Evolutionary conservation across 176 grass and related monocot genomes (phyloP).

Genomic region (Chrysopogon serrulatus): DNA sequence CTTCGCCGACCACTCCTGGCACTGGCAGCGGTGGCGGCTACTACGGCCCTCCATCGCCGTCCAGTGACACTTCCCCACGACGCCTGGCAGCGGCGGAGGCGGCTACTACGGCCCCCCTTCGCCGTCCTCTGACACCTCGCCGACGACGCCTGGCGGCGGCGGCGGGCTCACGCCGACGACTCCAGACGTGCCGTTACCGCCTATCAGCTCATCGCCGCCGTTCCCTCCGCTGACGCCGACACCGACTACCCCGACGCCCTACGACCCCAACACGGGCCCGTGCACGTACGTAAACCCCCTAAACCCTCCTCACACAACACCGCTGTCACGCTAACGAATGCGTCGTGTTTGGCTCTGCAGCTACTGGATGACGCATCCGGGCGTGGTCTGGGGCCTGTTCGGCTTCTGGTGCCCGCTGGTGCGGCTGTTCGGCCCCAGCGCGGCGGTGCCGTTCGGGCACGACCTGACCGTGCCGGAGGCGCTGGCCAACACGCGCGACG

Average conservation of each 20-base stretch:
- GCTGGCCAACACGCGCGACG: constrained; percentile 57
- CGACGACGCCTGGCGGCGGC: not conserved
- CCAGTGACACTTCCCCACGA: not conserved
- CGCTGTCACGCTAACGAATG: not conserved
- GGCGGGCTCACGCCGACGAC: constrained; percentile 9
- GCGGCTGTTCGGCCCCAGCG: constrained; percentile 43
- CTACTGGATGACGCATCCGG: constrained; percentile 74
- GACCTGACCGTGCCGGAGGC: constrained; percentile 68
- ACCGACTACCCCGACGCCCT: constrained; percentile 55
- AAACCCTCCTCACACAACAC: not conserved
- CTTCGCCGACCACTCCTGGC: too few species aligned
- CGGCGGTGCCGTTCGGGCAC: constrained; percentile 45
- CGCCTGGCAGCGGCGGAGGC: not conserved
- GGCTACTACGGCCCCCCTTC: not conserved
- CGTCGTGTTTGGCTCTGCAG: constrained; percentile 19
- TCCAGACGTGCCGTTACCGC: constrained; percentile 30
- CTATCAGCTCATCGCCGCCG: constrained; percentile 22
- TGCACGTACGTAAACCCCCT: constrained; percentile 46
- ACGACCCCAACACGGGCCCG: constrained; percentile 72
- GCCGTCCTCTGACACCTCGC: not conserved
- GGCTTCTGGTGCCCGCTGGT: constrained; percentile 68
- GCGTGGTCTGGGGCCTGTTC: constrained; percentile 50
- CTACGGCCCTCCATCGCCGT: not conserved
- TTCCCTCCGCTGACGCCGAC: constrained; percentile 44
- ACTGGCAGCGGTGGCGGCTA: not conserved